Percentiles rank a stretch among this genome's conserved stretches.
These are phyloP conservation scores for Lactifluus echinatus DNA, from an alignment of 768 basidiomycete genomes.

Conservation along the genomic window DNA sequence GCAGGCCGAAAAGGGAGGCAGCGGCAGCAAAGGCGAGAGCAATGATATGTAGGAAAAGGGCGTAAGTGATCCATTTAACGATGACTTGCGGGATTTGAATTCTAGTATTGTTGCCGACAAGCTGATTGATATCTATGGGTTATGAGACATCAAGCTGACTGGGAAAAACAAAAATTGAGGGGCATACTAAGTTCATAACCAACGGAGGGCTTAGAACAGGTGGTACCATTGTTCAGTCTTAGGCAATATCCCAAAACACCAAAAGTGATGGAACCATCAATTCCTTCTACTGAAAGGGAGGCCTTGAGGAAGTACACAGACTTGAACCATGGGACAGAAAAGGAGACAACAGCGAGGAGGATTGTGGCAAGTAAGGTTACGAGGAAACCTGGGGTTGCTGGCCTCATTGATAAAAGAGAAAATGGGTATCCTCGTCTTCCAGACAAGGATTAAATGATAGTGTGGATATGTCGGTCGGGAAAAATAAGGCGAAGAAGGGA, in stretches of 20 bases:
- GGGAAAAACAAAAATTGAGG: not conserved
- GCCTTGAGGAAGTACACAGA: conserved; percentile 86
- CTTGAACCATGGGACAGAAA: conserved; percentile 86
- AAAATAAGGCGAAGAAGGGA: not conserved
- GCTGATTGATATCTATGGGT: conserved; percentile 62
- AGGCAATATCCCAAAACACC: conserved; percentile 89
- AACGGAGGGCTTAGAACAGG: conserved; percentile 71
- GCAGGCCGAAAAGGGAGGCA: conserved; percentile 72
- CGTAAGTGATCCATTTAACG: conserved; percentile 95
- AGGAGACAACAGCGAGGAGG: conserved; percentile 78
- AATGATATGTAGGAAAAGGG: conserved; percentile 84
- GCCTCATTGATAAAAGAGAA: conserved; percentile 57
- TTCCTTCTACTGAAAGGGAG: conserved; percentile 37
- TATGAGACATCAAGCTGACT: not conserved
- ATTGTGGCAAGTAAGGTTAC: conserved; percentile 71
- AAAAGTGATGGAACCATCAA: conserved; percentile 63
- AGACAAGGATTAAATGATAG: not conserved
- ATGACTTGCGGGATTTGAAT: conserved; percentile 73
- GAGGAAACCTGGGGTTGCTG: conserved; percentile 86
- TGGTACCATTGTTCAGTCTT: conserved; percentile 43
- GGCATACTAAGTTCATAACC: conserved; percentile 81
- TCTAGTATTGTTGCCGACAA: conserved; percentile 59
- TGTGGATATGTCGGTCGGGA: not conserved
- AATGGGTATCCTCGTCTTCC: not conserved
- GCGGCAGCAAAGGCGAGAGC: conserved; percentile 67